Base-by-base conservation (phyloP, 2,329 filamentous ascomycete genomes). In the Alternaria angustiovoidea region DNA sequence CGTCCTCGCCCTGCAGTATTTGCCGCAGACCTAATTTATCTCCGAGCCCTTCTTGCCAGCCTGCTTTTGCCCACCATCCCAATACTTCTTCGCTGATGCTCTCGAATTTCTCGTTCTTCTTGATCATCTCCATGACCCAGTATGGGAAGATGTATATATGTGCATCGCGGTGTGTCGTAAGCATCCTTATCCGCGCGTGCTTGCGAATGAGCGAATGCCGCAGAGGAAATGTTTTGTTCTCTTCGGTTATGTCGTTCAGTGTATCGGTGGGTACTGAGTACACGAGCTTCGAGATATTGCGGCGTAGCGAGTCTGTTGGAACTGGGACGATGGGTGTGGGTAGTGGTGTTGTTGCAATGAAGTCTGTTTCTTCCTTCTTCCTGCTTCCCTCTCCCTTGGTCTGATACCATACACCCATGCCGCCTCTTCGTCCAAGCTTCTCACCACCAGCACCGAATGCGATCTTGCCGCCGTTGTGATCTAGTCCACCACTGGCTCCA, bases 71-170 rank as follows among this genome's bases (percentile, higher is more conserved):
- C 93, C 94, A 97, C 91, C 92, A 97, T 7, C 94, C 93, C 16
- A 98, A 83, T 6, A 97, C 88, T 72, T 98, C 94, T 77, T 98
- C 94, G 32, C 91, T 91, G 48, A 99, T 89, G 57, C 90, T 96
- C 70, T 97, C 92, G 64, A 99, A 87, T 11, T 86, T 88, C 30
- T 94, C 90, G 71, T 97, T 96, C 63, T 86, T 83, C 59, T 87
- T 86, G 42, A 96, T 87, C 77, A 97, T 91, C 54, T 96, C 90
- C 71, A 97, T 87, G 8, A 96, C 86, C 94, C 95, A 98, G 67
- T 88, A 88, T 0, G 95, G 95, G 67, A 99, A 92, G 64, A 99
- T 88, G 79, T 99, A 99, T 59, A 98, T 90, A 75, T 98, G 94
- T 0, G 94, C 92, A 76, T 98, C 94, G 42, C 95, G 88, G 76